Evolutionary conservation across 106 monocot species (phyloP).

Genomic region (Amphibolis antarctica): DNA sequence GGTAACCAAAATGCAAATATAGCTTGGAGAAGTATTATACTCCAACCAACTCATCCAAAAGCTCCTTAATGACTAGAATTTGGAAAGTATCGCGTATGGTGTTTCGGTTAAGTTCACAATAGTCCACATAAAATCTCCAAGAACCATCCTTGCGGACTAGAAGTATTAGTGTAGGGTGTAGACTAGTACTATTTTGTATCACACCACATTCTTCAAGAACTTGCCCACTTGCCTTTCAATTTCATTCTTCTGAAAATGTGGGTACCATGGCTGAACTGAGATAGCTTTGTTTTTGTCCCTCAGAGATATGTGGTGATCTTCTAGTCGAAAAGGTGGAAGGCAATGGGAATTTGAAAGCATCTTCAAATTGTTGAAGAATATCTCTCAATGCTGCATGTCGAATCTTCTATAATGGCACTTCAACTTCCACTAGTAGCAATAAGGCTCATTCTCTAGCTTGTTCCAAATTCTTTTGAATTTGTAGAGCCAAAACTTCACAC

Average conservation of each 20-base stretch:
- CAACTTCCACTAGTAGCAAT: too few species aligned
- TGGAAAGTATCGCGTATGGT: not conserved
- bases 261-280: not conserved
- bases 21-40: constrained; percentile 2
- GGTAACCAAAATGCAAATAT: not conserved
- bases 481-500: too few species aligned
- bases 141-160: not conserved
- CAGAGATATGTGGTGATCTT: too few species aligned
- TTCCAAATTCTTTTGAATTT: too few species aligned
- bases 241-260: not conserved
- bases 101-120: not conserved
- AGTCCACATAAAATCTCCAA: constrained; percentile 7
- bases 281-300: too few species aligned
- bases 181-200: not conserved
- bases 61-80: not conserved
- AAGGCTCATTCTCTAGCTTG: too few species aligned
- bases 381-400: too few species aligned
- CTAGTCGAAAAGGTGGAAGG: too few species aligned
- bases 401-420: too few species aligned
- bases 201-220: not conserved
- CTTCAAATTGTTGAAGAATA: too few species aligned
- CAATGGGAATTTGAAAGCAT: too few species aligned
- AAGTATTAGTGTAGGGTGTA: not conserved
- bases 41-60: constrained; percentile 1
- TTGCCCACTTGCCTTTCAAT: not conserved